Evolutionary conservation across 345 rosid species (phyloP), one percentile per base, ranked within the genome.

Genomic region (Conringia planisiliqua): DNA sequence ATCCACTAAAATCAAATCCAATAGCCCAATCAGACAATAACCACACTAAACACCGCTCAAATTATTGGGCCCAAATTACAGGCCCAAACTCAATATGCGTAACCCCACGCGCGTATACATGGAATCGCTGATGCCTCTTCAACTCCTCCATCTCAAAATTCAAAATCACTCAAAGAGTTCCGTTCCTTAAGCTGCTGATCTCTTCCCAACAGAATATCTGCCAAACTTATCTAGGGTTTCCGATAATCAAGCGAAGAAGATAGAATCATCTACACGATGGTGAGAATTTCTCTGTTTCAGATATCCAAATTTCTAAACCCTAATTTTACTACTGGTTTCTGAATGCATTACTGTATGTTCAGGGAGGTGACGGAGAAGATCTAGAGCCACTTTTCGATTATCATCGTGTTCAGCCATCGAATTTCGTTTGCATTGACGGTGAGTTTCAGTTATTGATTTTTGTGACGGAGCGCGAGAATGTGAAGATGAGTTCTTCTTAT

Each of bases 311-410:
- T 60, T 43, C 35, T 5, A 69, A 44, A 70, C 71, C 80, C 79
- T 76, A 76, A 24, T 62, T 38, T 0, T n/a, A 29, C n/a, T 24
- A 4, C 11, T 42, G 44, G 3, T 33, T 59, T 32, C 33, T 76
- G 59, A 52, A 51, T 62, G 55, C 33, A n/a, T 32, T 7, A 13
- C n/a, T 68, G 51, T 43, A 12, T 22, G 26, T 38, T 61, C 33
- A 76, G 97, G 84, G 73, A 17, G 90, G 85, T 66, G 78, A 76
- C 16, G 63, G 75, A 14, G 93, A 90, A n/a, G 93, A 90, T 39
- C 78, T 90, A n/a, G 93, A 88, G 50, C 88, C 91, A 12, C 80
- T 90, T 68, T 90, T 90, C 71, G 89, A 88, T 78, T 90, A 90
- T 74, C 74, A 30, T 51, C 91, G 97, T 14, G 97, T 90, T 65